Conservation (phyloP, 73 alveolate genomes). For the Symbiodinium pilosum region DNA sequence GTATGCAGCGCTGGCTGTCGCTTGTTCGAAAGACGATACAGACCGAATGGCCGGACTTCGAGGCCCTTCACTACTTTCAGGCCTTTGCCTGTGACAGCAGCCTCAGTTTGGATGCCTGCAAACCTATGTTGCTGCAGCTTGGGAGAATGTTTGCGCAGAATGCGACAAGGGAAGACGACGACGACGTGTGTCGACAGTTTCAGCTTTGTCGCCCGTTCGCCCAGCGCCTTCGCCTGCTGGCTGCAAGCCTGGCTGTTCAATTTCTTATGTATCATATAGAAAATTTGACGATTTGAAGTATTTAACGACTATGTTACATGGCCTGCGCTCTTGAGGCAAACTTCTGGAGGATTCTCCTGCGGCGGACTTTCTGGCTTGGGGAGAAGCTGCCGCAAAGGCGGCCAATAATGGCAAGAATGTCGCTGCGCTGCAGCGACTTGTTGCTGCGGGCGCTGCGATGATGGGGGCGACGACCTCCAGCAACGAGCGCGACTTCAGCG, state of each 20-base stretch:
- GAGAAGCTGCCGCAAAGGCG: background rate
- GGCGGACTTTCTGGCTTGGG: background rate
- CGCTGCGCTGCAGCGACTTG: background rate
- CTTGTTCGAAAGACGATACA: background rate
- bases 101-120: background rate
- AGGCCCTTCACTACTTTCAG: background rate
- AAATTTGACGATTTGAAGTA: background rate
- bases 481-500: background rate
- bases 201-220: background rate
- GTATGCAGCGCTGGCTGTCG: constrained; percentile 29
- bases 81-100: background rate
- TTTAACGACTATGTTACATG: background rate
- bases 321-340: too few relatives aligned
- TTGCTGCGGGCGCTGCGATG: background rate
- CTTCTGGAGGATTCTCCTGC: background rate
- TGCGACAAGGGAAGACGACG: background rate
- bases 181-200: background rate
- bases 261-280: too few relatives aligned
- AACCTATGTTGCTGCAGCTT: background rate
- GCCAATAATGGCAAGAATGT: background rate
- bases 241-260: background rate
- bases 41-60: constrained; percentile 46
- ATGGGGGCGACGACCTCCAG: background rate
- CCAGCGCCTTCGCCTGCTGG: background rate
- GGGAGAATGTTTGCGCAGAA: background rate